These are phyloP conservation scores for Cystobasidium ongulense DNA, from an alignment of 768 basidiomycete species.

Conservation along the genomic window DNA sequence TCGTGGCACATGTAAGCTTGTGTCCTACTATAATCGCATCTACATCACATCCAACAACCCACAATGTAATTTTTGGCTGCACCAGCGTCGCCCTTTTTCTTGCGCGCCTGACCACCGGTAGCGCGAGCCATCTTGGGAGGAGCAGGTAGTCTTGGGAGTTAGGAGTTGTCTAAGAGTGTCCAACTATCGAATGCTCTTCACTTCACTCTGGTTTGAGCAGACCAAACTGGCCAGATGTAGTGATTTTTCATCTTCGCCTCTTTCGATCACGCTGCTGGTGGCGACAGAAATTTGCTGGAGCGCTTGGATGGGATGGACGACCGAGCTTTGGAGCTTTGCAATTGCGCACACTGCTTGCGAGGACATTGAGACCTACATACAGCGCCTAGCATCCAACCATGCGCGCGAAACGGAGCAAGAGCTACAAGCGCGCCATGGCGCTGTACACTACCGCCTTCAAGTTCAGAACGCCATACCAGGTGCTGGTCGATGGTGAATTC, in stretches of 20 bases:
- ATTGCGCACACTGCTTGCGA: neutral
- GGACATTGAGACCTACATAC: neutral
- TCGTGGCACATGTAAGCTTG: slow-evolving; percentile 41
- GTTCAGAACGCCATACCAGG: slow-evolving; percentile 82
- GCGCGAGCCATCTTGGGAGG: slow-evolving; percentile 15
- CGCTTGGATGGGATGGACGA: neutral
- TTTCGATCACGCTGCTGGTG: neutral
- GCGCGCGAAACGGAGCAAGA: slow-evolving; percentile 92
- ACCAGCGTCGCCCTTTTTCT: slow-evolving; percentile 72
- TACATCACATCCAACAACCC: slow-evolving; percentile 7
- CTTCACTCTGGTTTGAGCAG: neutral
- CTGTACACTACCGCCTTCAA: slow-evolving; percentile 78
- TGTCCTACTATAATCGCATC: neutral
- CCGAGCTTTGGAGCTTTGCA: neutral
- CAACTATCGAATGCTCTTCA: neutral
- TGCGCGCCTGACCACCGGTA: slow-evolving; percentile 27
- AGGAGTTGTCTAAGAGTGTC: neutral
- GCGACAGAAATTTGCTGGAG: neutral
- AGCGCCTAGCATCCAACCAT: slow-evolving; percentile 49
- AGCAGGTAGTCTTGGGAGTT: neutral
- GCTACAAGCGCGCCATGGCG: slow-evolving; percentile 87
- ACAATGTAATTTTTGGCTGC: slow-evolving; percentile 72
- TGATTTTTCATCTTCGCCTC: neutral
- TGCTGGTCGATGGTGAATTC: slow-evolving; percentile 78
- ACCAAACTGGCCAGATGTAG: neutral